Percentiles rank a stretch among this genome's conserved stretches.
Evolutionary conservation across 495 filamentous ascomycete genomes (phyloP).

Genomic region (Amorphotheca resinae): DNA sequence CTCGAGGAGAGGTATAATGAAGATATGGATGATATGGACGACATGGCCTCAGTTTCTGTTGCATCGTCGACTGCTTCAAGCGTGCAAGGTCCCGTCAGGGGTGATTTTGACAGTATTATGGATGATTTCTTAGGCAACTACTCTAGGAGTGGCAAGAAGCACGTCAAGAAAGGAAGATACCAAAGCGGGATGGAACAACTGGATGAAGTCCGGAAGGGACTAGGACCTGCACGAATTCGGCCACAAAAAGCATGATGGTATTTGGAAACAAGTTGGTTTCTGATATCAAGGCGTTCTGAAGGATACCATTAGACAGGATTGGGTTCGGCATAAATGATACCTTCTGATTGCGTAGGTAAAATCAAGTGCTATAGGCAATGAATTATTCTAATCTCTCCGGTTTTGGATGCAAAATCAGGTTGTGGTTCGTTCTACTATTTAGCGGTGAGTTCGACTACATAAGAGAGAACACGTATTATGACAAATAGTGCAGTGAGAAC

Average conservation of each 20-base stretch:
- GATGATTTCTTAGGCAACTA: slow-evolving; percentile 84
- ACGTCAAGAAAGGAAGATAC: slow-evolving; percentile 71
- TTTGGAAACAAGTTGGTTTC: background rate
- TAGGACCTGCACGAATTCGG: slow-evolving; percentile 60
- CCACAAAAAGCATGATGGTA: slow-evolving; percentile 6
- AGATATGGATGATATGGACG: slow-evolving; percentile 59
- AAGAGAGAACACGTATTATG: too few relatives aligned
- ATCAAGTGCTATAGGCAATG: too few relatives aligned
- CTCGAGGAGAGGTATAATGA: slow-evolving; percentile 74
- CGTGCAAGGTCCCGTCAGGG: slow-evolving; percentile 42
- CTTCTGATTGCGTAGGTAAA: too few relatives aligned
- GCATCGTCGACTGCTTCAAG: slow-evolving; percentile 35
- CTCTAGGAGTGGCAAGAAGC: slow-evolving; percentile 63
- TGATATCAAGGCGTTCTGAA: slow-evolving; percentile 5
- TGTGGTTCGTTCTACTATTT: too few relatives aligned
- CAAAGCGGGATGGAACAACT: slow-evolving; percentile 74
- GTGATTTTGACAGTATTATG: slow-evolving; percentile 78
- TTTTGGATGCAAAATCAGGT: too few relatives aligned
- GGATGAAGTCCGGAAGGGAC: slow-evolving; percentile 72
- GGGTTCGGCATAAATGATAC: background rate
- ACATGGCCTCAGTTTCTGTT: slow-evolving; percentile 30
- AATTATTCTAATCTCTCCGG: too few relatives aligned
- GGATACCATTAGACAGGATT: background rate
- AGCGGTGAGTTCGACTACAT: background rate
- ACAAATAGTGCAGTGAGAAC: too few relatives aligned